Evolutionary conservation across 345 rosid genomes (phyloP), one percentile per base, ranked within the genome.

Genomic region (Populus simonii): DNA sequence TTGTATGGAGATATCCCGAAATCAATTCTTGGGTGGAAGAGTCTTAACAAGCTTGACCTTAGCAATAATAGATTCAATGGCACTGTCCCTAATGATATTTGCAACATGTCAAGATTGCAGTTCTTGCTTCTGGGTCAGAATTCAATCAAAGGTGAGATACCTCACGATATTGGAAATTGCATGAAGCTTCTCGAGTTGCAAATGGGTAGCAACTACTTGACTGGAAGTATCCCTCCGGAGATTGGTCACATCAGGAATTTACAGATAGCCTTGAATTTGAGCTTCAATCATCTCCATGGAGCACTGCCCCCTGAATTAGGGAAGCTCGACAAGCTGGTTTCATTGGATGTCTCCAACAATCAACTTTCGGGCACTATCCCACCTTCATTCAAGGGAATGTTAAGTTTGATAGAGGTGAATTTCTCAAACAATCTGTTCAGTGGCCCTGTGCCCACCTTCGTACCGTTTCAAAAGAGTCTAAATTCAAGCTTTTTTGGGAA

Each of bases 381-480:
- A 7, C 74, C 71, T 59, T 67, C 77, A 59, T 82, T 82, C 67
- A 82, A 79, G 73, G 85, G 85, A 41, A 75, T 82, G 85, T 68
- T 82, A 70, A 82, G 85, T 71, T 75, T 82, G 80, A 79, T 82
- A 13, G 85, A 82, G 67, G 77, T 82, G 59, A 79, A 82, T 49
- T 82, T 82, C 76, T 82, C 85, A 3, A 82, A 75, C 43, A 82
- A 82, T 62, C 71, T 71, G 71, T 77, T 82, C 1, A 72, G 12
- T 39, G 85, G 85, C 22, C 79, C 74, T 38, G 74, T 82, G 11
- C 98, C 98, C 3, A 77, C 78, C 53, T 93, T 89, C 71, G 92
- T 78, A 41, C 99, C 97, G 5, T 95, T 95, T 74, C 99, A 93
- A 79, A 93, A 93, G 89, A 90, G 97, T 83, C 86, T 93, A 20